Conservation (phyloP, 176 grass and related monocot genomes). For the Avena atlantica region DNA sequence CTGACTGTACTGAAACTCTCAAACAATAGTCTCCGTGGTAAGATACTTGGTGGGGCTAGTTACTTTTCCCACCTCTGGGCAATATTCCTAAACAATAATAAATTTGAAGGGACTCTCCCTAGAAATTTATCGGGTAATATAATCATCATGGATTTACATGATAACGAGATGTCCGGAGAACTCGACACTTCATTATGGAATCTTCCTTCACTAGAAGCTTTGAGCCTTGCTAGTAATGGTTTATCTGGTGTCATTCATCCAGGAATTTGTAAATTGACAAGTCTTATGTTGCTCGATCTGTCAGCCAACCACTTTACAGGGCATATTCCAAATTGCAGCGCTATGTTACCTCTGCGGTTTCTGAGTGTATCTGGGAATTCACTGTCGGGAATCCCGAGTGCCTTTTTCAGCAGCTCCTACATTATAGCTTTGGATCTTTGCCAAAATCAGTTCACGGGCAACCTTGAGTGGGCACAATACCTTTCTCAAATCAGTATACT, state of each 20-base stretch:
- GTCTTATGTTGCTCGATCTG: not conserved
- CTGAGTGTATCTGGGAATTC: slow-evolving; percentile 33
- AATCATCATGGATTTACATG: not conserved
- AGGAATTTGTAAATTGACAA: not conserved
- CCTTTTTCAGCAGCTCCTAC: not conserved
- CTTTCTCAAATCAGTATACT: not conserved
- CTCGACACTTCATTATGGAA: not conserved
- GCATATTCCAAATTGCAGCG: not conserved
- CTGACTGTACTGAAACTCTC: not conserved
- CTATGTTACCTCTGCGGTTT: not conserved
- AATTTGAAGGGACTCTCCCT: slow-evolving; percentile 5
- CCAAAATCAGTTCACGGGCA: slow-evolving; percentile 24
- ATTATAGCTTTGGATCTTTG: not conserved
- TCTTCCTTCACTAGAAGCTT: not conserved
- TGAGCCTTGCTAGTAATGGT: slow-evolving; percentile 18
- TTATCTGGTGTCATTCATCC: slow-evolving; percentile 24
- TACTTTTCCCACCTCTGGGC: not conserved
- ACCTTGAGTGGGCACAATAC: not conserved
- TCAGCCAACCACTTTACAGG: slow-evolving; percentile 39
- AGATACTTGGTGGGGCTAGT: not conserved
- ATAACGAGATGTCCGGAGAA: not conserved
- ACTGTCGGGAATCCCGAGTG: not conserved
- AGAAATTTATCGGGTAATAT: not conserved
- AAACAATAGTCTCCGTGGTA: slow-evolving; percentile 19
- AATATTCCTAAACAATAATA: not conserved